phyloP scores from a whole-genome alignment of 257 asterid species.

The Scutellaria barbata region DNA sequence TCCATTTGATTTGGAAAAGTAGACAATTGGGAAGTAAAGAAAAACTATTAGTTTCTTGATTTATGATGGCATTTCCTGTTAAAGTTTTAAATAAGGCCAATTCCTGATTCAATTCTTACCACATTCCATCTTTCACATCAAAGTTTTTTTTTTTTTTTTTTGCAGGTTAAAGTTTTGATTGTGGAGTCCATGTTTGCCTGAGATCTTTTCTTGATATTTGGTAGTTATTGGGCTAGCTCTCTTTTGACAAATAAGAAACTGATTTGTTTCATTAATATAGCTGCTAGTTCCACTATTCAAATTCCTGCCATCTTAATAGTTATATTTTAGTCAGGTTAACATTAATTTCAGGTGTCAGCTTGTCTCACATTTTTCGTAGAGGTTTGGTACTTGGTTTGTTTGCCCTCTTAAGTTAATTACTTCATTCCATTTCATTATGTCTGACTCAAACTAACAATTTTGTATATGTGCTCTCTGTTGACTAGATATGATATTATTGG shows the following conservation, averaged over 20 bases:
- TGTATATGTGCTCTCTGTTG: not conserved
- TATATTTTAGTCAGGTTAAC: not conserved
- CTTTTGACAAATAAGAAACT: constrained; percentile 4
- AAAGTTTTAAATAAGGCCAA: not conserved
- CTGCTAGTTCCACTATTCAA: not conserved
- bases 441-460: constrained; percentile 1
- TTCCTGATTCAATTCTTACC: constrained; percentile 18
- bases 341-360: constrained; percentile 7
- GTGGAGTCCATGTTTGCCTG: constrained; percentile 12
- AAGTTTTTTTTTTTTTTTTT: not conserved
- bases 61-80: not conserved
- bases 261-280: not conserved
- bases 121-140: not conserved
- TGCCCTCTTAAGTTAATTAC: not conserved
- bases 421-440: not conserved
- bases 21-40: not conserved
- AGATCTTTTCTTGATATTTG: constrained; percentile 19
- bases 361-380: not conserved
- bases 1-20: constrained; percentile 2
- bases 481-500: not conserved
- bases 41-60: not conserved
- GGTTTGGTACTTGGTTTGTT: constrained; percentile 9
- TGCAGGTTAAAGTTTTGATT: constrained; percentile 18
- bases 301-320: not conserved
- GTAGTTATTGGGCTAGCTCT: not conserved